phyloP scores from a whole-genome alignment of 2,329 filamentous ascomycete species.

The Cercospora sesami region DNA sequence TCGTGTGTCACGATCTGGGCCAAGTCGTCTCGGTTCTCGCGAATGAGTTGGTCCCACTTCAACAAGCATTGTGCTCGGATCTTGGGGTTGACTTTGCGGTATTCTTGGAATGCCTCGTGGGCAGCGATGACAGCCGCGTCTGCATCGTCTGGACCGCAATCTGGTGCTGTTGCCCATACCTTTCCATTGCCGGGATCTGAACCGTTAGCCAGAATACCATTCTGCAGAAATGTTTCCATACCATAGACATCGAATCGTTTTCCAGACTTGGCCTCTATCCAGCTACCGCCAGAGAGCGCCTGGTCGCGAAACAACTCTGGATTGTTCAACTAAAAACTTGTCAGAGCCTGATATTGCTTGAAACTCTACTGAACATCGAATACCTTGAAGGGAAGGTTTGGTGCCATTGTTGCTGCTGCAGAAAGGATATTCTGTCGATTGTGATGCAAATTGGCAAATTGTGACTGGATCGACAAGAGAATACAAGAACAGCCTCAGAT shows the following conservation, averaged over 20 bases:
- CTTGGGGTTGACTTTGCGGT: conserved; percentile 60
- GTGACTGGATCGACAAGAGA: not conserved
- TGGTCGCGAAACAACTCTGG: conserved; percentile 56
- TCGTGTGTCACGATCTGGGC: conserved; percentile 63
- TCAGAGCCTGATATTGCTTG: not conserved
- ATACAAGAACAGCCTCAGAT: not conserved
- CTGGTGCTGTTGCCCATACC: conserved; percentile 50
- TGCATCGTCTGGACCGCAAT: conserved; percentile 59
- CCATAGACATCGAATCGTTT: conserved; percentile 59
- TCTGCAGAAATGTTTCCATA: conserved; percentile 29
- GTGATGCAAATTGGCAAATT: conserved; percentile 3
- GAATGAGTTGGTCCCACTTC: conserved; percentile 66
- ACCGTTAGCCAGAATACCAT: too few relatives aligned
- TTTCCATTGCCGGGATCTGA: conserved; percentile 47
- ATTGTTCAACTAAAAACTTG: conserved; percentile 50
- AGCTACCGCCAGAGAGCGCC: conserved; percentile 57
- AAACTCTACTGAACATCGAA: not conserved
- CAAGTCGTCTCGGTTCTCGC: conserved; percentile 62
- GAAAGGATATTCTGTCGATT: conserved; percentile 11
- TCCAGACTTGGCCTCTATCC: conserved; percentile 57
- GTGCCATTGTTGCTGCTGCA: conserved; percentile 32
- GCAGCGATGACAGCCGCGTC: conserved; percentile 60
- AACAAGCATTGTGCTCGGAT: conserved; percentile 62
- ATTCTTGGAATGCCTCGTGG: conserved; percentile 61
- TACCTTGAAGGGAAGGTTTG: conserved; percentile 49